These are phyloP conservation scores for Capsicum baccatum DNA, from an alignment of 257 asterid species.

Conservation along the genomic window DNA sequence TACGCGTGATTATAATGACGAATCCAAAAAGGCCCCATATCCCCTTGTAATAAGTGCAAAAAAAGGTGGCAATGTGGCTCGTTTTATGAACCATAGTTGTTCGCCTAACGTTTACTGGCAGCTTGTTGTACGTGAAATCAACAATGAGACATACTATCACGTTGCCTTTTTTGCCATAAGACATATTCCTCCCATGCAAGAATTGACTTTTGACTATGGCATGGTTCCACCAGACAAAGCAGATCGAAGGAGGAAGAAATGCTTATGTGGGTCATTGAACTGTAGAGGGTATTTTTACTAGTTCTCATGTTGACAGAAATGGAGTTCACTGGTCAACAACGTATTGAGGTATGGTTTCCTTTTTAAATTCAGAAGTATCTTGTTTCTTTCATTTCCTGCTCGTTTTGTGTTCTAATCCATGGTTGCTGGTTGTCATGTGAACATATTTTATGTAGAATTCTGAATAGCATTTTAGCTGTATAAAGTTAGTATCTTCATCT, in stretches of 20 bases:
- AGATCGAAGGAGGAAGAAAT: slow-evolving; percentile 64
- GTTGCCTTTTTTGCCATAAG: slow-evolving; percentile 82
- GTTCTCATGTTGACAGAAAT: slow-evolving; percentile 19
- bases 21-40: slow-evolving; percentile 55
- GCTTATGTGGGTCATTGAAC: slow-evolving; percentile 74
- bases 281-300: slow-evolving; percentile 83
- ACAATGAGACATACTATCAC: slow-evolving; percentile 67
- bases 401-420: not conserved
- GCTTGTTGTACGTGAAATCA: slow-evolving; percentile 75
- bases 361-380: not conserved
- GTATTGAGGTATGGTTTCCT: not conserved
- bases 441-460: not conserved
- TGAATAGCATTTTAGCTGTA: slow-evolving; percentile 4
- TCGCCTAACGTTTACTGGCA: slow-evolving; percentile 83
- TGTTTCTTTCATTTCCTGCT: not conserved
- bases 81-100: slow-evolving; percentile 97
- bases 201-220: slow-evolving; percentile 81
- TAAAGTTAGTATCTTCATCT: not conserved
- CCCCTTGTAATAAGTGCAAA: slow-evolving; percentile 76
- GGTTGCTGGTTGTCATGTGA: slow-evolving; percentile 1
- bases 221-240: slow-evolving; percentile 56
- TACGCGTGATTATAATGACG: slow-evolving; percentile 45
- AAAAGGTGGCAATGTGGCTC: slow-evolving; percentile 79
- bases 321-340: slow-evolving; percentile 6
- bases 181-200: slow-evolving; percentile 97